phyloP scores from a whole-genome alignment of 495 filamentous ascomycete genomes.

The Parachaetomium inaequale region DNA sequence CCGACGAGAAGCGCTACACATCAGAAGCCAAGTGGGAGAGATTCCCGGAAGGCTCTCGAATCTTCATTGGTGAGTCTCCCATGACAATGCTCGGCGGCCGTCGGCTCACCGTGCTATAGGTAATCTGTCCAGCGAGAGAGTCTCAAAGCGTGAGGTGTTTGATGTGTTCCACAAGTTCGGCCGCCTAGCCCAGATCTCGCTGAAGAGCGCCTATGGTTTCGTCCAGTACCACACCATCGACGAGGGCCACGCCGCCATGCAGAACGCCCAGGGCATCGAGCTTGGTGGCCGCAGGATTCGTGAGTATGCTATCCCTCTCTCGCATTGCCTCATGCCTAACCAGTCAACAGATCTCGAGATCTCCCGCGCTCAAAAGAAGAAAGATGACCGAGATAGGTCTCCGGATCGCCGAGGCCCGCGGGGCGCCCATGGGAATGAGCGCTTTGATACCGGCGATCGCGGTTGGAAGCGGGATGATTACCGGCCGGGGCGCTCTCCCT shows the following conservation, averaged over 20 bases:
- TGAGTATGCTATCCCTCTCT: conserved; percentile 50
- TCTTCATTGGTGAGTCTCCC: conserved; percentile 80
- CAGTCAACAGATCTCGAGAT: conserved; percentile 76
- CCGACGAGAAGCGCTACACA: conserved; percentile 60
- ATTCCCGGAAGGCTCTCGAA: conserved; percentile 77
- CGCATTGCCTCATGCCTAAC: conserved; percentile 15
- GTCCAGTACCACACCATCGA: conserved; percentile 81
- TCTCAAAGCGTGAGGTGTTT: conserved; percentile 91
- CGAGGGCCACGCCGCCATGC: conserved; percentile 69
- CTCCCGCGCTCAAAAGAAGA: conserved; percentile 77
- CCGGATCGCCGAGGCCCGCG: conserved; percentile 30
- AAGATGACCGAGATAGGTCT: conserved; percentile 48
- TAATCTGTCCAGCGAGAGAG: conserved; percentile 87
- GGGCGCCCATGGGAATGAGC: conserved; percentile 27
- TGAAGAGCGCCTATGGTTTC: conserved; percentile 96
- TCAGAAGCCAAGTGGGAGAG: conserved; percentile 68
- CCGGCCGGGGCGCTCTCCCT: conserved; percentile 52
- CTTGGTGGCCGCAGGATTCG: conserved; percentile 85
- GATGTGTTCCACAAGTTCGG: conserved; percentile 84
- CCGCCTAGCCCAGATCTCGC: conserved; percentile 86
- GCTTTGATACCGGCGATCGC: conserved; percentile 33
- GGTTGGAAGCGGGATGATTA: conserved; percentile 62
- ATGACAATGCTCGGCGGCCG: not conserved
- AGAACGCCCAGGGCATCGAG: conserved; percentile 70
- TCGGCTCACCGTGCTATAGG: conserved; percentile 50